Conservation (phyloP, 257 asterid genomes). For the Solanum megistacrolobum region DNA sequence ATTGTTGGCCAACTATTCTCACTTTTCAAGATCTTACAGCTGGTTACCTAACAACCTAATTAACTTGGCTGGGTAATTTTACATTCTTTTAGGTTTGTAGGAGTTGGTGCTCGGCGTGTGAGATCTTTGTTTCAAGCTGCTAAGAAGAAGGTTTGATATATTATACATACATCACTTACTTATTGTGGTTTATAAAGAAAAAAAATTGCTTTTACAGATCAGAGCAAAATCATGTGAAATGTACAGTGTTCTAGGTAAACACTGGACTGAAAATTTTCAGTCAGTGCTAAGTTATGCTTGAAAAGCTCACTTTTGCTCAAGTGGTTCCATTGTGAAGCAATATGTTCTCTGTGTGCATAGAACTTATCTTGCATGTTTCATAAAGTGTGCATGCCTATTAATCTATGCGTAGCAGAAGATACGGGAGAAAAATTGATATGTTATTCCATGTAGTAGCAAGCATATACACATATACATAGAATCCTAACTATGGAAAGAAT, state of each 20-base stretch:
- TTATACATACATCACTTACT: background rate
- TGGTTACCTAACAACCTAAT: background rate
- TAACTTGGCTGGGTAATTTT: background rate
- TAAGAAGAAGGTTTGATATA: conserved; percentile 60
- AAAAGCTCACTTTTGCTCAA: background rate
- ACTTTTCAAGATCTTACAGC: background rate
- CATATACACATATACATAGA: background rate
- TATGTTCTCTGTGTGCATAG: background rate
- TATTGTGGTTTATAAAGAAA: background rate
- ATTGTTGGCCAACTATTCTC: background rate
- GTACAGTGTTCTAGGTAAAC: background rate
- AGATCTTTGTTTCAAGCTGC: conserved; percentile 98
- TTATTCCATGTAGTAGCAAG: background rate
- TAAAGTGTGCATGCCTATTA: background rate
- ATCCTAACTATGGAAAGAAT: background rate
- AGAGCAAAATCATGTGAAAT: background rate
- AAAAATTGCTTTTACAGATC: background rate
- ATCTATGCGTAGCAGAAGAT: background rate
- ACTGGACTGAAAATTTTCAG: background rate
- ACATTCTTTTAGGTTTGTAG: conserved; percentile 71
- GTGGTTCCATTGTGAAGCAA: background rate
- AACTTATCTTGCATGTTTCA: background rate
- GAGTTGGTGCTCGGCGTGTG: conserved; percentile 98
- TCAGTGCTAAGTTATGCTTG: background rate
- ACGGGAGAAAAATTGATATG: background rate